These are phyloP conservation scores for Leishmania amazonensis DNA, from an alignment of 208 protist genomes.

Conservation along the genomic window DNA sequence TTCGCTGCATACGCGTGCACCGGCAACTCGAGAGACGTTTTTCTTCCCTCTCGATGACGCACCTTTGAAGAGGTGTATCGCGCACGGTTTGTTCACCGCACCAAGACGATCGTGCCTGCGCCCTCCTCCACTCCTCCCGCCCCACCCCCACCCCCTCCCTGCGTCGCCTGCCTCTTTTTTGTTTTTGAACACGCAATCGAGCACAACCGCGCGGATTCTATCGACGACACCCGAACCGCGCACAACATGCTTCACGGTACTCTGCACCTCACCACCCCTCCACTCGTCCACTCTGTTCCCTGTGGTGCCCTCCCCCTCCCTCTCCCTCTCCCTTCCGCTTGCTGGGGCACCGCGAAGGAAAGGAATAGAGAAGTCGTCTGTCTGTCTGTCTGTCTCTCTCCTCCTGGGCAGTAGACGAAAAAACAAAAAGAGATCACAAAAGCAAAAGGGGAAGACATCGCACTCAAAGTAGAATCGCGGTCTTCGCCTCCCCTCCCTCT, in stretches of 20 bases:
- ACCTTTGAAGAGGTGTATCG: background rate
- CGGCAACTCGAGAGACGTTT: background rate
- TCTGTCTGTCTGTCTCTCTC: background rate
- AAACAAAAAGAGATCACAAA: background rate
- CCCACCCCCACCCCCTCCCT: background rate
- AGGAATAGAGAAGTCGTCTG: background rate
- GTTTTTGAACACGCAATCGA: background rate
- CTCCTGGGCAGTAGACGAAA: background rate
- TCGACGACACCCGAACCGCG: background rate
- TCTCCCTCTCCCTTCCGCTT: background rate
- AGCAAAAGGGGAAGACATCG: background rate
- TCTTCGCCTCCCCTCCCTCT: background rate
- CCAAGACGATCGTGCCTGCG: background rate
- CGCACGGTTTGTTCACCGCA: background rate
- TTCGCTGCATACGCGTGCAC: background rate
- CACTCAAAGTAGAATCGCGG: background rate
- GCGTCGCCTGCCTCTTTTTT: background rate
- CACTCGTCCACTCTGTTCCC: background rate
- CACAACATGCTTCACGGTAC: background rate
- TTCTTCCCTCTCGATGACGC: background rate
- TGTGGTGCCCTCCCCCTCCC: background rate
- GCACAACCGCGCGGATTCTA: background rate
- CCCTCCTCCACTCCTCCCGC: background rate
- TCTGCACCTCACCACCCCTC: background rate
- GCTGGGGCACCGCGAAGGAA: background rate